These are phyloP conservation scores for Mucor ambiguus DNA, from an alignment of 371 early-diverging fungal genomes.

Conservation along the genomic window DNA sequence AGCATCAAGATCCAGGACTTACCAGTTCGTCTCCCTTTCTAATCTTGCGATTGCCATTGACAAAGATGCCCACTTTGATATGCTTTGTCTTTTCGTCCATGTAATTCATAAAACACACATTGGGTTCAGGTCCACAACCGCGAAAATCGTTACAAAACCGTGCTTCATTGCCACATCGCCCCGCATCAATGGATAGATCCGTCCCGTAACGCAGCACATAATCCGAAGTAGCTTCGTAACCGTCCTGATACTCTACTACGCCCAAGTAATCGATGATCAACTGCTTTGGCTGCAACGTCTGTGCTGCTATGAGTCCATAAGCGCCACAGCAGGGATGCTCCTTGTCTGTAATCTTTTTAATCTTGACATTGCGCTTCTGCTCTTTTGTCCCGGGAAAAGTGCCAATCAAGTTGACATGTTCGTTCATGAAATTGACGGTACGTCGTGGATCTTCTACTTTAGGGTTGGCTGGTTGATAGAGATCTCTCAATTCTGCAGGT, in stretches of 20 bases:
- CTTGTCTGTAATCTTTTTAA: constrained; percentile 44
- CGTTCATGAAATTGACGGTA: constrained; percentile 37
- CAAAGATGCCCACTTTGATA: constrained; percentile 53
- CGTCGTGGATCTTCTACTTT: constrained; percentile 21
- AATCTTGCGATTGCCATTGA: constrained; percentile 46
- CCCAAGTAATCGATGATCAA: constrained; percentile 55
- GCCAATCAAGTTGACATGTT: constrained; percentile 46
- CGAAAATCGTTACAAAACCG: constrained; percentile 58
- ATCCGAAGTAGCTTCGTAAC: constrained; percentile 46
- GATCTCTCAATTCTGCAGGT: constrained; percentile 28
- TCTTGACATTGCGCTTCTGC: constrained; percentile 45
- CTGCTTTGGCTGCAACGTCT: constrained; percentile 47
- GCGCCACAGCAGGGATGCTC: constrained; percentile 54
- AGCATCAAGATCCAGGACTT: neutral
- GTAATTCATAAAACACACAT: constrained; percentile 56
- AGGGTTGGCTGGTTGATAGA: constrained; percentile 39
- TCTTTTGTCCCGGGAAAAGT: constrained; percentile 40
- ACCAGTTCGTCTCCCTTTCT: constrained; percentile 57
- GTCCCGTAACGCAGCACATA: constrained; percentile 48
- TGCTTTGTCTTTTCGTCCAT: constrained; percentile 48
- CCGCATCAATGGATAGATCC: constrained; percentile 55
- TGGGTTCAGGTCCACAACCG: constrained; percentile 51
- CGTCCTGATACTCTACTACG: constrained; percentile 42
- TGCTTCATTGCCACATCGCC: constrained; percentile 52
- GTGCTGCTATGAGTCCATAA: constrained; percentile 53